A percentile compares a stretch with the other conserved stretches of the same genome.
phyloP scores from a whole-genome alignment of 2,329 filamentous ascomycete species.

The Xylaria sp. region DNA sequence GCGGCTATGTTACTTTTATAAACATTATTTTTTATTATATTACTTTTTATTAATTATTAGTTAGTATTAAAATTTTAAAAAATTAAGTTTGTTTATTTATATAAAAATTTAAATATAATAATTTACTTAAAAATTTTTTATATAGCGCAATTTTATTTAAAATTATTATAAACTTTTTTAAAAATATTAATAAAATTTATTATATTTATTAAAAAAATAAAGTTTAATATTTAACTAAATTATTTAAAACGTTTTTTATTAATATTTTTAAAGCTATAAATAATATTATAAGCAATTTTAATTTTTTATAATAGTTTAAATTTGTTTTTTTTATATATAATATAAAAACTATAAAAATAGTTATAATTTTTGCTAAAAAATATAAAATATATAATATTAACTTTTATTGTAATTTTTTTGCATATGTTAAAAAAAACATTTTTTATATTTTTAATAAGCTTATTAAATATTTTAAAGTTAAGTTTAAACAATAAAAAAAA shows the following conservation, averaged over 20 bases:
- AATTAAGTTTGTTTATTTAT: neutral
- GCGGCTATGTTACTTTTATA: neutral
- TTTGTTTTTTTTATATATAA: neutral
- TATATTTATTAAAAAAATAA: neutral
- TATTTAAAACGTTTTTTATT: neutral
- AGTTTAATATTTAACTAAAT: neutral
- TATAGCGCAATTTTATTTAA: neutral
- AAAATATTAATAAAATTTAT: neutral
- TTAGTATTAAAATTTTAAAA: neutral
- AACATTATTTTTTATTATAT: neutral
- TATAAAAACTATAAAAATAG: neutral
- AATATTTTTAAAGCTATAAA: neutral
- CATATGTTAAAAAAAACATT: neutral
- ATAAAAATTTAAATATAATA: neutral
- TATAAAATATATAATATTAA: neutral
- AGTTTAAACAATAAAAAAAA: conserved; percentile 1
- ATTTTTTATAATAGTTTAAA: neutral
- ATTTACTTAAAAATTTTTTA: neutral
- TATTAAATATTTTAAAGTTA: neutral
- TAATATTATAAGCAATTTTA: neutral
- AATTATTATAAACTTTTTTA: neutral
- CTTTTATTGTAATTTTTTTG: neutral
- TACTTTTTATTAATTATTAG: neutral
- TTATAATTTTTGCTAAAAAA: neutral
- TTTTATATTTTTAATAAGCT: neutral